These are phyloP conservation scores for Holtermannia corniformis DNA, from an alignment of 768 basidiomycete genomes.

Conservation along the genomic window DNA sequence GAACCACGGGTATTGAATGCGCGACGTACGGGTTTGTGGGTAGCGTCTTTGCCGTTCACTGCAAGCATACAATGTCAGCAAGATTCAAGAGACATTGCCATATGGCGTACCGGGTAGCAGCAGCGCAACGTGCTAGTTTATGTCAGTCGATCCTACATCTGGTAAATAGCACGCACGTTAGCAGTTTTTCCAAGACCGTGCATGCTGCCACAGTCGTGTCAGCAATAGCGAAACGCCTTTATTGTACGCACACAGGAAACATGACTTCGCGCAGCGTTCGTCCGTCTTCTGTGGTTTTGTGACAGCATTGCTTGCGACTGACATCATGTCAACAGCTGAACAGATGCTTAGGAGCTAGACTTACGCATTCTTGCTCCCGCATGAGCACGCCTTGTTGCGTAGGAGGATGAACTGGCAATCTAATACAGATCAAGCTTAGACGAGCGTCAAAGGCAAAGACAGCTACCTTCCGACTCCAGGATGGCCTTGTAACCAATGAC, in stretches of 20 bases:
- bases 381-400: slow-evolving; percentile 64
- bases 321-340: too few species aligned
- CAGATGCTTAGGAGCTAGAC: too few species aligned
- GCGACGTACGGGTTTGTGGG: too few species aligned
- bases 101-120: background rate
- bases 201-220: slow-evolving; percentile 16
- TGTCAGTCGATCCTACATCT: background rate
- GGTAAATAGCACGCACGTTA: slow-evolving; percentile 18
- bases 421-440: background rate
- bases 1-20: too few species aligned
- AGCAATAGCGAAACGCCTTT: background rate
- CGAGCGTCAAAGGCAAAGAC: too few species aligned
- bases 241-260: slow-evolving; percentile 51
- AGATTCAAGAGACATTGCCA: too few species aligned
- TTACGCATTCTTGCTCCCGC: slow-evolving; percentile 55
- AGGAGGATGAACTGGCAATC: slow-evolving; percentile 61
- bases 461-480: slow-evolving; percentile 49
- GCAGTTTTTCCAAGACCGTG: slow-evolving; percentile 25
- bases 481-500: slow-evolving; percentile 63
- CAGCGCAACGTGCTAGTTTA: background rate
- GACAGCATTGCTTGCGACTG: slow-evolving; percentile 55
- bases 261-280: slow-evolving; percentile 42
- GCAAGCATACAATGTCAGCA: too few species aligned
- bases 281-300: slow-evolving; percentile 46
- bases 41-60: too few species aligned